These are phyloP conservation scores for Scedosporium aurantiacum DNA, from an alignment of 2,329 filamentous ascomycete genomes.

Conservation along the genomic window DNA sequence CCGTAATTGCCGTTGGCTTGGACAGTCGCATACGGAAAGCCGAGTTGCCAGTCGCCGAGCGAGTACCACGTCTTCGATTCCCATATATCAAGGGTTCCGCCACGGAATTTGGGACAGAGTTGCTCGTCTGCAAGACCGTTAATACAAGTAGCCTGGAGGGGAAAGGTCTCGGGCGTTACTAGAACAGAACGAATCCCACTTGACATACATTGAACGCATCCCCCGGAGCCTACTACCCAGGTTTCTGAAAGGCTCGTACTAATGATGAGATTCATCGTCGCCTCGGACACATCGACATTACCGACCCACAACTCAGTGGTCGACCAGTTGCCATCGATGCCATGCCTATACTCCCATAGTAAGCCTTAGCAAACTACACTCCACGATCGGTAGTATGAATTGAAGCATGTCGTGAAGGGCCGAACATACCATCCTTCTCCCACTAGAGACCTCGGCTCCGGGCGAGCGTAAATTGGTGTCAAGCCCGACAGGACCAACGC, in stretches of 20 bases:
- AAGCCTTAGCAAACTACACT: not conserved
- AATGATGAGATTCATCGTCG: slow-evolving; percentile 31
- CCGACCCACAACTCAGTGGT: slow-evolving; percentile 52
- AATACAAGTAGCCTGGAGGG: slow-evolving; percentile 8
- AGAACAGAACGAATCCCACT: not conserved
- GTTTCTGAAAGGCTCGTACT: slow-evolving; percentile 62
- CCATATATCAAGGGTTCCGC: slow-evolving; percentile 43
- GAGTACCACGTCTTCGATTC: slow-evolving; percentile 47
- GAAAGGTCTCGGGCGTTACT: not conserved
- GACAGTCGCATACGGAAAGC: slow-evolving; percentile 46
- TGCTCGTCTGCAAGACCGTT: slow-evolving; percentile 27
- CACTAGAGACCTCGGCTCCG: slow-evolving; percentile 4
- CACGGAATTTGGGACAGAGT: slow-evolving; percentile 45
- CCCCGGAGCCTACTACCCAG: slow-evolving; percentile 52
- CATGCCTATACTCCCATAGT: slow-evolving; percentile 35
- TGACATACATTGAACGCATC: slow-evolving; percentile 38
- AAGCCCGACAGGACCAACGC: not conserved
- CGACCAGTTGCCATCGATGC: slow-evolving; percentile 62
- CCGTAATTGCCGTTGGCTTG: slow-evolving; percentile 55
- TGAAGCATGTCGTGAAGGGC: not conserved
- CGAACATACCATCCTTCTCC: slow-evolving; percentile 3
- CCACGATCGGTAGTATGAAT: not conserved
- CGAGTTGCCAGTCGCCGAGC: slow-evolving; percentile 49
- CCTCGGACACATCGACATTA: slow-evolving; percentile 21
- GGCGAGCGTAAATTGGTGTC: not conserved